These are phyloP conservation scores for Acmispon strigosus DNA, from an alignment of 306 rosid species.

Conservation along the genomic window DNA sequence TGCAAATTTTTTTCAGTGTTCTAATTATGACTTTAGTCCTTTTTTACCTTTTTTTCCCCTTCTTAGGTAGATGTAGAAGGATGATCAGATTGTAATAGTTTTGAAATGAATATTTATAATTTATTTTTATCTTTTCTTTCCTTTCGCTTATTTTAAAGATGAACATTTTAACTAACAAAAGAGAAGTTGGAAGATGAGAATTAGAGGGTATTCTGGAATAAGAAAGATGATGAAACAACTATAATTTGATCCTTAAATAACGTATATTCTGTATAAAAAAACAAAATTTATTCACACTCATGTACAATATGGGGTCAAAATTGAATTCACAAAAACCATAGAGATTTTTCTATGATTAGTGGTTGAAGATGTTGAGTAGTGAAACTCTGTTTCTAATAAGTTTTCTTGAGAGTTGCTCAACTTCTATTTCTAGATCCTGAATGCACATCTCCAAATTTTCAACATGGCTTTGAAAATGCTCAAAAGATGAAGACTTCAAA, in stretches of 20 bases:
- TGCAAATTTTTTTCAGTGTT: too few species aligned
- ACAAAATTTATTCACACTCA: not conserved
- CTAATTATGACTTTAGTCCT: not conserved
- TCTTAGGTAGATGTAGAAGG: not conserved
- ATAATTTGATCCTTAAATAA: not conserved
- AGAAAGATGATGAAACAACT: not conserved
- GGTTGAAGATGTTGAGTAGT: conserved; percentile 24
- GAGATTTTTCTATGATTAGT: not conserved
- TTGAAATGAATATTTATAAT: not conserved
- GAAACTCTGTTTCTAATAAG: not conserved
- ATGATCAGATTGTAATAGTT: too few species aligned
- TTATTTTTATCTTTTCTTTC: not conserved
- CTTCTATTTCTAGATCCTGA: conserved; percentile 13
- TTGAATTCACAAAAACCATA: not conserved
- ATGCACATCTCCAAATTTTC: conserved; percentile 20
- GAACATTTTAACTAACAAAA: not conserved
- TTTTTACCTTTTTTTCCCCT: not conserved
- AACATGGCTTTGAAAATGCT: not conserved
- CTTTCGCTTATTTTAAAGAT: not conserved
- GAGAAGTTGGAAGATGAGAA: not conserved
- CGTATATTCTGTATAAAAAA: not conserved
- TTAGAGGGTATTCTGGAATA: not conserved
- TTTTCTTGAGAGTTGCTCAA: conserved; percentile 4
- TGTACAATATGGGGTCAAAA: not conserved
- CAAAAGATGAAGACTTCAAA: not conserved